Evolutionary conservation across 805 yeast genomes (phyloP), one percentile per base, ranked within the genome.

Genomic region (Metschnikowia amazonensis): DNA sequence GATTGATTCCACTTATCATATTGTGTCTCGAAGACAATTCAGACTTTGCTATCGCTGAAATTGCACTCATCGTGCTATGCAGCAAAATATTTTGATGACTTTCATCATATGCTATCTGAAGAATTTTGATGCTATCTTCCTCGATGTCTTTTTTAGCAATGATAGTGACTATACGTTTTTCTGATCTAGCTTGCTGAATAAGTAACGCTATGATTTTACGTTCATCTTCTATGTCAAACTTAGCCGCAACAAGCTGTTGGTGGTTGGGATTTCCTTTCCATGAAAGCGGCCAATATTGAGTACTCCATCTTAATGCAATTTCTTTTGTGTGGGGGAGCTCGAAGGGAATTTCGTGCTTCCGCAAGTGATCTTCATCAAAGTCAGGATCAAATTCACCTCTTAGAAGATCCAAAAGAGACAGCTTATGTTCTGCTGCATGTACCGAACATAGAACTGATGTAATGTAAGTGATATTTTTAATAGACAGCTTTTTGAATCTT

Each of bases 221-320:
- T 41, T 80, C 81, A 23, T 59, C 59, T 0, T 55, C 66, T 42
- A 79, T 69, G 49, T 86, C 77, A 43, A 82, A 67, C 2, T 55
- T 56, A 18, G 81, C 70, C 6, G 78, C 80, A 24, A 83, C 80
- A 32, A 88, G 63, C 27, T 76, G 77, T 57, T 86, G 94, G 48
- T 82, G 80, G 53, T 81, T 73, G 0, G 96, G 95, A 58, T 90
- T 89, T 0, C 98, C 98, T 54, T 89, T 82, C 98, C 98, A 94
- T 32, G 88, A 74, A 44, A 88, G 66, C 0, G 98, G 98, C 99
- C 98, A 92, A 52, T 75, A 77, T 14, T 67, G 53, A 3, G 63
- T 45, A 2, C 89, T 76, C 97, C 97, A 90, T 34, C 70, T 67
- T 1, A 64, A 47, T 18, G 84, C 76, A 13, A 80, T 62, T n/a